Conservation (phyloP, 495 filamentous ascomycete genomes). For the Penicillium robsamsonii region DNA sequence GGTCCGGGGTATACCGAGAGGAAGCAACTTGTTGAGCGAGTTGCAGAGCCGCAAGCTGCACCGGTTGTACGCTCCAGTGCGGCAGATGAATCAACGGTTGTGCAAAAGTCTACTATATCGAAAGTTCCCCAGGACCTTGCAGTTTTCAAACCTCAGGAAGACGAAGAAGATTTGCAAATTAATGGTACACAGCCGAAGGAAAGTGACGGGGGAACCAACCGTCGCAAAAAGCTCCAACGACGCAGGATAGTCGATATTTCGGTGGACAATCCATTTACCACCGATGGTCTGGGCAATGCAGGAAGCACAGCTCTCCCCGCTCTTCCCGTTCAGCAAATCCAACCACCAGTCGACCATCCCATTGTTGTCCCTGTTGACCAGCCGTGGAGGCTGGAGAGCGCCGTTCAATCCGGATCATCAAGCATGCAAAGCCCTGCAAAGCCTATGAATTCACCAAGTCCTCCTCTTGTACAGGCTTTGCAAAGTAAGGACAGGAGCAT, state of each 20-base stretch:
- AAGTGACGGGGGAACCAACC: constrained; percentile 35
- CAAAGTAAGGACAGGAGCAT: constrained; percentile 57
- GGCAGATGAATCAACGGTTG: constrained; percentile 54
- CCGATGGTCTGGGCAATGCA: constrained; percentile 35
- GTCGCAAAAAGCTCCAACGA: constrained; percentile 56
- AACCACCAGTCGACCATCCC: constrained; percentile 32
- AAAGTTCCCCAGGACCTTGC: constrained; percentile 13
- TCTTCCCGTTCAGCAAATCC: constrained; percentile 34
- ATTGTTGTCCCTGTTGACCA: constrained; percentile 32
- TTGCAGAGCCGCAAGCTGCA: constrained; percentile 65
- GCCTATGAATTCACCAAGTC: constrained; percentile 17
- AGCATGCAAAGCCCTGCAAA: constrained; percentile 28
- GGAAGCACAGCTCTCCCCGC: constrained; percentile 30
- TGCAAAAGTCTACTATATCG: constrained; percentile 52
- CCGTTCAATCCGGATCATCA: constrained; percentile 32
- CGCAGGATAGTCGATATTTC: constrained; percentile 84
- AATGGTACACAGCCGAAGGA: constrained; percentile 36
- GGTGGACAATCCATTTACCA: constrained; percentile 50
- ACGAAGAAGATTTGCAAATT: constrained; percentile 52
- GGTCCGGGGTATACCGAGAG: constrained; percentile 79
- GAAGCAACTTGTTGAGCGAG: constrained; percentile 80
- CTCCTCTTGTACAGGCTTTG: constrained; percentile 17
- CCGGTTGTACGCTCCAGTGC: constrained; percentile 71
- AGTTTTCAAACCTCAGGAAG: constrained; percentile 44
- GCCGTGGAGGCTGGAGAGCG: constrained; percentile 39